Evolutionary conservation across 2,329 filamentous ascomycete species (phyloP).

Genomic region (Dothidotthia symphoricarpi): DNA sequence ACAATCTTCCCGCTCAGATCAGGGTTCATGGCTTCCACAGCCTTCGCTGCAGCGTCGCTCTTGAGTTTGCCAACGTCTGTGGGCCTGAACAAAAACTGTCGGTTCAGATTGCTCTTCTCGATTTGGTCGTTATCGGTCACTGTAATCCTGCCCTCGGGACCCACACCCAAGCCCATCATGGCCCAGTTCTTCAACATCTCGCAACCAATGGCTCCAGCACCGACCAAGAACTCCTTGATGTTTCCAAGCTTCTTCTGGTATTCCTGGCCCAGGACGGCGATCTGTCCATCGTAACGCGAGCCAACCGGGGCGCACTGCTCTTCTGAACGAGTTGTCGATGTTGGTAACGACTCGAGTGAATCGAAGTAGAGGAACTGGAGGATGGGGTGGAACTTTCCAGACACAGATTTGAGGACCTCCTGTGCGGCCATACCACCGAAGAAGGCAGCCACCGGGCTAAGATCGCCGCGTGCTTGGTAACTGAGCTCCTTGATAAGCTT

Average conservation of each 20-base stretch:
- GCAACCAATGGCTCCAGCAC: conserved; percentile 94
- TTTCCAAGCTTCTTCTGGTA: conserved; percentile 94
- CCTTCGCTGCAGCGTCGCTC: conserved; percentile 87
- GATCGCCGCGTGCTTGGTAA: conserved; percentile 88
- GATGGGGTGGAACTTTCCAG: conserved; percentile 95
- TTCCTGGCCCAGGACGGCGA: conserved; percentile 90
- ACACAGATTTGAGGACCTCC: conserved; percentile 94
- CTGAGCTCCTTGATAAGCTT: conserved; percentile 90
- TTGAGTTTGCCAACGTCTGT: conserved; percentile 95
- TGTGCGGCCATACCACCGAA: conserved; percentile 93
- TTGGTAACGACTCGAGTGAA: conserved; percentile 90
- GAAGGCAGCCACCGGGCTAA: conserved; percentile 89
- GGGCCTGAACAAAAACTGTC: conserved; percentile 91
- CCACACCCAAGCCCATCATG: conserved; percentile 92
- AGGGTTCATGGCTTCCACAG: conserved; percentile 94
- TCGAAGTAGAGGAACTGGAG: conserved; percentile 97
- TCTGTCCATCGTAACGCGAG: conserved; percentile 92
- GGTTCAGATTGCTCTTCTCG: conserved; percentile 97
- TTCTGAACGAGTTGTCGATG: conserved; percentile 70
- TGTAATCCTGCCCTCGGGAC: conserved; percentile 81
- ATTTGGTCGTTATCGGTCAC: conserved; percentile 99
- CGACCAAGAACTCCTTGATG: conserved; percentile 88
- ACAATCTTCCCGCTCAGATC: conserved; percentile 84
- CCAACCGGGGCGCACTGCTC: conserved; percentile 83
- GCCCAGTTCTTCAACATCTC: conserved; percentile 99